phyloP scores from a whole-genome alignment of 257 asterid species.

The Primulina eburnea region DNA sequence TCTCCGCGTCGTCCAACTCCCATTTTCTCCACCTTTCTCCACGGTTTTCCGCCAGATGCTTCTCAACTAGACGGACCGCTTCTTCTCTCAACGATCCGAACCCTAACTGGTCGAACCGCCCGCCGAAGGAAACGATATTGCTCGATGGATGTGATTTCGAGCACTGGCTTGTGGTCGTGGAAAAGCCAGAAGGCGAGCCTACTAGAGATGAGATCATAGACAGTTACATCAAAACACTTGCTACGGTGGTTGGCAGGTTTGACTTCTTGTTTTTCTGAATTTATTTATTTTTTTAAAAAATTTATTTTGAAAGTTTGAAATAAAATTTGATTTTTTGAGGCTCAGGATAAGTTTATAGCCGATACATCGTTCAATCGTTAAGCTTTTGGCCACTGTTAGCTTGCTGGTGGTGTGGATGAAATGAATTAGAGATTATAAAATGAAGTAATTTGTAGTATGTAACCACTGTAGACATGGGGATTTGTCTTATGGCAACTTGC shows the following conservation, averaged over 20 bases:
- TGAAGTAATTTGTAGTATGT: background rate
- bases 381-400: too few relatives aligned
- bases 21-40: slow-evolving; percentile 35
- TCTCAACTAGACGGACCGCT: slow-evolving; percentile 61
- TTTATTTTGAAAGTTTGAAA: background rate
- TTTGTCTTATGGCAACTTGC: background rate
- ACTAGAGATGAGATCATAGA: slow-evolving; percentile 81
- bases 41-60: slow-evolving; percentile 41
- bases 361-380: too few relatives aligned
- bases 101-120: slow-evolving; percentile 93
- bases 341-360: background rate
- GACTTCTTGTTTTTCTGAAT: background rate
- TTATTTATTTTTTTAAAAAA: background rate
- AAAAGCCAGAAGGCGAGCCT: slow-evolving; percentile 34
- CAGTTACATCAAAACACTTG: slow-evolving; percentile 70
- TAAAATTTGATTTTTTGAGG: background rate
- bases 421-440: background rate
- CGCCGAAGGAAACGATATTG: slow-evolving; percentile 89
- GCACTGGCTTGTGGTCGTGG: slow-evolving; percentile 86
- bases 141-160: slow-evolving; percentile 98
- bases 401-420: background rate
- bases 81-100: slow-evolving; percentile 76
- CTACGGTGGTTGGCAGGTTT: slow-evolving; percentile 77
- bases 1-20: slow-evolving; percentile 32
- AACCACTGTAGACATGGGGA: background rate